Base-by-base conservation (phyloP, 345 rosid species). In the Syzygium oleosum region DNA sequence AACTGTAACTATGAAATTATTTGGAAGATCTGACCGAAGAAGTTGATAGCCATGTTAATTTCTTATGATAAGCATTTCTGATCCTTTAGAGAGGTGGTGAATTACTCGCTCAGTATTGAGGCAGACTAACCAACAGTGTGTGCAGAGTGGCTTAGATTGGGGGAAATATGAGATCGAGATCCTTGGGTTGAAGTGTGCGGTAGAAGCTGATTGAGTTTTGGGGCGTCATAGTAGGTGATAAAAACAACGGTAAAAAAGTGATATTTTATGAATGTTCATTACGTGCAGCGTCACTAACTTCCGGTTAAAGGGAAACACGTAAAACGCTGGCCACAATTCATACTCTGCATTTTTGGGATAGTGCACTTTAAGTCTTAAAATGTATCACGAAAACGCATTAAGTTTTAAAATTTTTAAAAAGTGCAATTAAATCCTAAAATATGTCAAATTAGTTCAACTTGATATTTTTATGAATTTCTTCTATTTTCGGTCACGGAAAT, bases 391-490 rank as follows among this genome's bases (percentile, higher is more conserved):
- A 58, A 58, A 0, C 0, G 6, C 2, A 5, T 1, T 58, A 58
- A 25, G 15, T 1, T 38, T 38, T 38, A 38, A 38, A 38, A 38
- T 38, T 38, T 38, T 25, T n/a, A n/a, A 11, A 58, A 58, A 5
- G 7, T 58, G 6, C 0, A 58, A 4, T 58, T 0, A 58, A 10
- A 0, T 25, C 22, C 27, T 58, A 10, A 25, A 58, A 25, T 58
- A 25, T 11, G 0, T 58, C 0, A 0, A 0, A 58, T 58, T 25
- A 58, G 2, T 58, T 25, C 15, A 0, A 58, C 25, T 0, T 1
- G 12, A 1, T 25, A 58, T 0, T 25, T 11, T 0, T 11, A 23
- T 22, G n/a, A 56, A 1, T 56, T 23, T 56, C 0, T 56, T 56
- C n/a, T 38, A 9, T 23, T 55, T 54, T 51, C 25, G 1, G 6